A percentile compares a stretch with the other conserved stretches of the same genome.
Evolutionary conservation across 208 protist species (phyloP).

Genomic region (Leishmania aethiopica): DNA sequence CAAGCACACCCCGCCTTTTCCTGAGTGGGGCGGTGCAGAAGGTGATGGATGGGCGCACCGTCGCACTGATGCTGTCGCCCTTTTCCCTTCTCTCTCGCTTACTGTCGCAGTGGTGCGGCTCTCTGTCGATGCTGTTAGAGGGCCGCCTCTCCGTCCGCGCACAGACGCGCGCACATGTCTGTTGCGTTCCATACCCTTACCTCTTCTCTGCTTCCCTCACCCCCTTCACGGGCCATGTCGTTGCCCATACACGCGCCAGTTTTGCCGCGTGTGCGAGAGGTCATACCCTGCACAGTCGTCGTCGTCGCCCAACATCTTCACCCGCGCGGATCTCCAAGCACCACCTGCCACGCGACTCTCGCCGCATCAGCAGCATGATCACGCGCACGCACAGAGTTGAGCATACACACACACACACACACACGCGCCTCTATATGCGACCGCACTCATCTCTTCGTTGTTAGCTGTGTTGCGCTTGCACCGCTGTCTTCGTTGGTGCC

Average conservation of each 20-base stretch:
- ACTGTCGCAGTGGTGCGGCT: conserved; percentile 7
- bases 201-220: not conserved
- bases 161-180: not conserved
- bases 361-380: not conserved
- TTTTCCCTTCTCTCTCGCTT: not conserved
- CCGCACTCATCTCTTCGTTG: not conserved
- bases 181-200: not conserved
- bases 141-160: not conserved
- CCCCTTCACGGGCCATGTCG: not conserved
- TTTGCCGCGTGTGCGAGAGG: not conserved
- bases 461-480: not conserved
- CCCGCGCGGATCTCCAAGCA: not conserved
- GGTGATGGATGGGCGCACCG: not conserved
- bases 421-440: too few species aligned
- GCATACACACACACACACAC: too few species aligned
- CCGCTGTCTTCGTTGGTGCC: too few species aligned
- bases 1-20: not conserved
- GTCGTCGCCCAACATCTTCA: not conserved
- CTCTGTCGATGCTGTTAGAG: not conserved
- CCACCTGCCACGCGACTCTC: not conserved
- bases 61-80: not conserved
- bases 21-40: not conserved
- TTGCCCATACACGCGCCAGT: not conserved
- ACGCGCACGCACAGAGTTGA: not conserved
- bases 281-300: not conserved